Percentiles rank a stretch among this genome's conserved stretches.
Conservation (phyloP, 306 rosid genomes). For the Pachyrhizus erosus region DNA sequence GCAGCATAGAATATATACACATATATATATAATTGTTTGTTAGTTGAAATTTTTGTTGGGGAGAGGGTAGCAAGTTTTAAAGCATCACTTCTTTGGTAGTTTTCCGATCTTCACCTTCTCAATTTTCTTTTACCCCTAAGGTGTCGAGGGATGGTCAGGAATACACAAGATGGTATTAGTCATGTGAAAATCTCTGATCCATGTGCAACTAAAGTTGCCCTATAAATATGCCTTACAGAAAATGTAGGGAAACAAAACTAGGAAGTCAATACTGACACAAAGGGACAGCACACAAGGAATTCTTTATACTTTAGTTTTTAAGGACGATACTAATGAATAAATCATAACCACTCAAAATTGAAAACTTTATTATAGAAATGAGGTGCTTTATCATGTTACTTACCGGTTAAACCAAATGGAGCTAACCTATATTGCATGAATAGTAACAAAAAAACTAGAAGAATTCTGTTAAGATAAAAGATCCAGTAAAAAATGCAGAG, state of each 20-base stretch:
- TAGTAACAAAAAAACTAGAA: background rate
- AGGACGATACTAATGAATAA: background rate
- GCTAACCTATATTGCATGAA: background rate
- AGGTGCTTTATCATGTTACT: background rate
- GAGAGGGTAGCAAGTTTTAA: background rate
- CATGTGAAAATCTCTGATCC: background rate
- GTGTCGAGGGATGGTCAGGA: background rate
- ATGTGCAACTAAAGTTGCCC: background rate
- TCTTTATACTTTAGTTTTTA: background rate
- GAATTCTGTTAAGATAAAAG: background rate
- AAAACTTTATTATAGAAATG: background rate
- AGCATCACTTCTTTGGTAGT: background rate
- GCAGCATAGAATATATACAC: background rate
- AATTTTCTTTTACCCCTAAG: background rate
- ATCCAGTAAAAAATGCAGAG: constrained; percentile 1
- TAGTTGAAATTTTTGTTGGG: constrained; percentile 1
- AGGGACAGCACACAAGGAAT: background rate
- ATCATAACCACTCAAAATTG: constrained; percentile 12
- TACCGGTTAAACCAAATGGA: background rate
- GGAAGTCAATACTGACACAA: background rate
- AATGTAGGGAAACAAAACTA: background rate
- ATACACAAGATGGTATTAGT: background rate
- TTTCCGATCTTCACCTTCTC: background rate
- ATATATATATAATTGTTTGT: background rate
- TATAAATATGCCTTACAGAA: background rate